These are phyloP conservation scores for Fusarium sp. DNA, from an alignment of 2,329 filamentous ascomycete species.

Conservation along the genomic window DNA sequence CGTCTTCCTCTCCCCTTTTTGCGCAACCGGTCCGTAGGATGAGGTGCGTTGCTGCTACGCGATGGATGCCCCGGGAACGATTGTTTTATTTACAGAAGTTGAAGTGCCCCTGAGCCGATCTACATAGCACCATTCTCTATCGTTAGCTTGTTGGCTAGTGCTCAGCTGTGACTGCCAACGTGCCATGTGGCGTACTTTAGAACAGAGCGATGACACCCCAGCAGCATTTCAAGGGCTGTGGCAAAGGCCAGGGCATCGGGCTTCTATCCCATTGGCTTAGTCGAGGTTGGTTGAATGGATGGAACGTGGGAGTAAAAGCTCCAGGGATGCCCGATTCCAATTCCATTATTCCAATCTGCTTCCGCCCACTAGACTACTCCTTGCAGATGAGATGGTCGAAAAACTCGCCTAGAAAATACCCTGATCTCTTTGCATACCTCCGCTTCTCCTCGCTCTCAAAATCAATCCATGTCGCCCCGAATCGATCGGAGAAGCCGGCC, in stretches of 20 bases:
- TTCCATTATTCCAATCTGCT: neutral
- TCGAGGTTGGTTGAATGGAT: no score
- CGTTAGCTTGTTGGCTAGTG: neutral
- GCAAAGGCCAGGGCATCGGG: neutral
- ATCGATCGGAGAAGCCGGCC: conserved; percentile 52
- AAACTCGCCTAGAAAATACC: conserved; percentile 36
- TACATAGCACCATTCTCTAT: neutral
- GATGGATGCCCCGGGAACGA: neutral
- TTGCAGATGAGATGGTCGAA: conserved; percentile 31
- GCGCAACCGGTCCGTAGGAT: neutral
- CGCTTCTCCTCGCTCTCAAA: conserved; percentile 38
- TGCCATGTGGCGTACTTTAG: neutral
- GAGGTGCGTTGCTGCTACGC: neutral
- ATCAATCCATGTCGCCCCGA: conserved; percentile 54
- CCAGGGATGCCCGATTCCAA: neutral
- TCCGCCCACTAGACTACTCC: conserved; percentile 5
- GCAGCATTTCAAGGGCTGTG: neutral
- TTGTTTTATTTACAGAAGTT: neutral
- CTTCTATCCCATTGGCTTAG: neutral
- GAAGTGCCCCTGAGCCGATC: neutral
- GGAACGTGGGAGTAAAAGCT: neutral
- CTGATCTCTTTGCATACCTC: conserved; percentile 38
- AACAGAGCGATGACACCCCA: neutral
- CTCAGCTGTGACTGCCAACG: neutral
- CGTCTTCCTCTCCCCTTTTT: neutral